These are phyloP conservation scores for Rhododendron kiyosumense DNA, from an alignment of 148 eudicot species.

Conservation along the genomic window DNA sequence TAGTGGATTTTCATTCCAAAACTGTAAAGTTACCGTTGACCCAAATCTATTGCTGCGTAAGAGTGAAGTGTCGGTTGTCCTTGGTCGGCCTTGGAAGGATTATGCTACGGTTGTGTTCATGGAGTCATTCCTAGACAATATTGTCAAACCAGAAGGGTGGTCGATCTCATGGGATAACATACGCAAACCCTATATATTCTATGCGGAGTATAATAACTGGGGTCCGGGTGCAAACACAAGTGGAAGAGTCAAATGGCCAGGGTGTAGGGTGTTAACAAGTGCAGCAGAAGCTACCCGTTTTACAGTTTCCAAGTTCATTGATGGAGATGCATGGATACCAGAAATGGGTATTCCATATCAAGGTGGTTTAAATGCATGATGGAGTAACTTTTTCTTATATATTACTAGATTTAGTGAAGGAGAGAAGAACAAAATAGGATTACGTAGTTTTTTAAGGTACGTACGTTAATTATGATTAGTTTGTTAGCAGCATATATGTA, in stretches of 20 bases:
- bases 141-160: background rate
- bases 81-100: background rate
- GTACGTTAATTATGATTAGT: background rate
- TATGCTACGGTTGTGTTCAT: background rate
- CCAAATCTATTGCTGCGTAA: background rate
- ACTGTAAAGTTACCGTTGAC: background rate
- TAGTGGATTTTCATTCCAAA: background rate
- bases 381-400: background rate
- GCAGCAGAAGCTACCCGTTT: no score
- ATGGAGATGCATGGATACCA: no score
- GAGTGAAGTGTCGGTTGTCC: background rate
- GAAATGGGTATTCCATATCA: no score
- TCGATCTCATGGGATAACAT: background rate
- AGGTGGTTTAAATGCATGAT: no score
- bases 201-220: background rate
- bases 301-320: no score
- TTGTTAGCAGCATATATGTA: no score
- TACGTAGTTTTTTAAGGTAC: no score
- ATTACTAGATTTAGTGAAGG: no score
- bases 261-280: no score
- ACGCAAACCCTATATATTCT: background rate
- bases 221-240: background rate
- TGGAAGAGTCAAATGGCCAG: background rate
- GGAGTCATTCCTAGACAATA: background rate
- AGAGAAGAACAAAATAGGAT: no score